These are phyloP conservation scores for grape (Vitis vinifera) DNA, from an alignment of 164 flowering plant species.

Conservation along the genomic window ASM3070453v1 NC_081811.1:27927501-27928000, in stretches of 20 bases:
- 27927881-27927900: slow-evolving; percentile 76
- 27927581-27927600: slow-evolving; percentile 71
- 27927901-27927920: slow-evolving; percentile 97
- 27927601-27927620: slow-evolving; percentile 41
- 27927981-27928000: slow-evolving; percentile 60
- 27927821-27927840: slow-evolving; percentile 2
- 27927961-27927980: slow-evolving; percentile 82
- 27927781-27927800: neutral
- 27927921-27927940: slow-evolving; percentile 57
- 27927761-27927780: neutral
- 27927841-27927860: slow-evolving; percentile 53
- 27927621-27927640: slow-evolving; percentile 3
- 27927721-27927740: neutral
- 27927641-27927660: neutral
- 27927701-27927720: neutral
- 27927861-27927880: slow-evolving; percentile 45
- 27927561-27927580: slow-evolving; percentile 83
- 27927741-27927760: neutral
- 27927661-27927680: neutral
- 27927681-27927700: neutral
- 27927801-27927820: neutral
- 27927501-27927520: slow-evolving; percentile 75
- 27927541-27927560: slow-evolving; percentile 86
- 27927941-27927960: slow-evolving; percentile 77
- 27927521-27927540: slow-evolving; percentile 91